Base-by-base conservation (phyloP, 1,284 basidiomycete genomes). In the Fomitopsis palustris region DNA sequence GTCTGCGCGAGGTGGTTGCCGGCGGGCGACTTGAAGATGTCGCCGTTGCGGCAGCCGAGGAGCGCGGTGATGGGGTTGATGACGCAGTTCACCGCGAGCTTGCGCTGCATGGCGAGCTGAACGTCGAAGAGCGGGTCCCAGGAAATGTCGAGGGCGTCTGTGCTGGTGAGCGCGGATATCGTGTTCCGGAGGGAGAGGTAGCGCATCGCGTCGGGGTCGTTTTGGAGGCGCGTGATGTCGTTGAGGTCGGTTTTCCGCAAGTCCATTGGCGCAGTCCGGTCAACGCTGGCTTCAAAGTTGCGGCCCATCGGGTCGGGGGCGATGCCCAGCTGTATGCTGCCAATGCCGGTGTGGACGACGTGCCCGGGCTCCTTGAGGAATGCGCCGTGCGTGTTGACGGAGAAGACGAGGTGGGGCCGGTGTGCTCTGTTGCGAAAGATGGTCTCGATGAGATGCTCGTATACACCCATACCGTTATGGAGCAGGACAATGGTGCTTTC, bases 381-480 rank as follows among this genome's bases (percentile, higher is more conserved):
- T 60, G 81, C 86, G 8, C 93, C 92, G 68, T 98, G 95, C 1
- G 88, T 92, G 57, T 91, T 94, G 25, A 86, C 87, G 8, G 89
- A 89, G 56, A 97, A 78, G 55, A 98, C 82, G 72, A 98, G 93
- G 69, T 93, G 87, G 6, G 96, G 96, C 37, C 95, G 85, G 23
- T 77, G 75, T 16, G 76, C 70, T 9, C 87, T 83, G 68, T 95
- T 87, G 41, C 82, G 87, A 76, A 96, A 99, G 51, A 94, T 68
- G 17, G 80, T 71, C 16, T 78, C 72, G 45, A 93, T 72, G 55
- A 98, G 79, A 62, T 85, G 76, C 67, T 98, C 95, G 72, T 95
- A 91, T 16, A 96, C 79, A 17, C 95, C 96, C 87, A 97, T 79
- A 72, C 88, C 96, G 72, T 98, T 98, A 70, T 97, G 93, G 54